Evolutionary conservation across 768 basidiomycete species (phyloP).

Genomic region (Postia placenta): DNA sequence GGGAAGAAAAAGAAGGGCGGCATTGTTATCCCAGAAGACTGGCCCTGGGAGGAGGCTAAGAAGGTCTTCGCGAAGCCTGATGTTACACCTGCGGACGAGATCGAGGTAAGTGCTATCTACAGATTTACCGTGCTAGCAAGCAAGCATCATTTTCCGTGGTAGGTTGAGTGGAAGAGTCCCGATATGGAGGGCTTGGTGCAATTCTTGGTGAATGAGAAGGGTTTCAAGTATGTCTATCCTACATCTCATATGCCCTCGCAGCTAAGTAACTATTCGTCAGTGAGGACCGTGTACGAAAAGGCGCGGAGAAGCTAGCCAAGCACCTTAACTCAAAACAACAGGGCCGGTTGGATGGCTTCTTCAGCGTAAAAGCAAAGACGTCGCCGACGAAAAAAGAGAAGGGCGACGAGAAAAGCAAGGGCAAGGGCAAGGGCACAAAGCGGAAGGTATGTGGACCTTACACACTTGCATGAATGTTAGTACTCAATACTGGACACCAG

Average conservation of each 20-base stretch:
- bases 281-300: slow-evolving; percentile 94
- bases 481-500: no score
- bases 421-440: slow-evolving; percentile 30
- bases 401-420: slow-evolving; percentile 30
- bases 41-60: slow-evolving; percentile 97
- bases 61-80: slow-evolving; percentile 86
- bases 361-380: slow-evolving; percentile 61
- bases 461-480: neutral
- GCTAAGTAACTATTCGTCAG: no score
- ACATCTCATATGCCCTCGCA: neutral
- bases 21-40: slow-evolving; percentile 82
- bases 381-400: slow-evolving; percentile 40
- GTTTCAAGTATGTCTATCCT: slow-evolving; percentile 74
- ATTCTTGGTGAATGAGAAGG: slow-evolving; percentile 91
- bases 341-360: slow-evolving; percentile 94
- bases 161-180: slow-evolving; percentile 94
- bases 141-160: neutral
- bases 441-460: slow-evolving; percentile 41
- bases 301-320: slow-evolving; percentile 88
- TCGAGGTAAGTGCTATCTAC: slow-evolving; percentile 54
- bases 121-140: neutral
- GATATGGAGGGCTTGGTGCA: slow-evolving; percentile 91
- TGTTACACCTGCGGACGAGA: slow-evolving; percentile 76
- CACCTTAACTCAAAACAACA: slow-evolving; percentile 89
- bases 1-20: slow-evolving; percentile 74